A percentile compares a stretch with the other conserved stretches of the same genome.
phyloP scores from a whole-genome alignment of 805 yeast species.

The Candida sphagnicola region DNA sequence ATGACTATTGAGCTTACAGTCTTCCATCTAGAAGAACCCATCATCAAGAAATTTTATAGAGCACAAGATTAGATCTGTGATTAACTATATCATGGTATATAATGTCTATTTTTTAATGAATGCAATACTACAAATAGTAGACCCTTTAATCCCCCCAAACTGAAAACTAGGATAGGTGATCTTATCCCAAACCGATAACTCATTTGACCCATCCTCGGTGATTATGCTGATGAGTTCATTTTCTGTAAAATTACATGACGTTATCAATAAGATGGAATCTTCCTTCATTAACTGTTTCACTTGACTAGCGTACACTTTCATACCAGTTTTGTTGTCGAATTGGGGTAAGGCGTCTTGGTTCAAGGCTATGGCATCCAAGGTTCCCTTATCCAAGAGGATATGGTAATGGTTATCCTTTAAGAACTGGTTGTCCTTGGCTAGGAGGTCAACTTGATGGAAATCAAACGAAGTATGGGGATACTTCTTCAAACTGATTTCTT shows the following conservation, averaged over 20 bases:
- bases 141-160: conserved; percentile 88
- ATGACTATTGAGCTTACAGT: too few species aligned
- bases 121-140: conserved; percentile 84
- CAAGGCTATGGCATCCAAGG: conserved; percentile 93
- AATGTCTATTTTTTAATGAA: conserved; percentile 41
- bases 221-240: conserved; percentile 60
- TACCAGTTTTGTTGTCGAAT: conserved; percentile 44
- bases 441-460: conserved; percentile 71
- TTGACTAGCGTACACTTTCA: conserved; percentile 59
- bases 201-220: conserved; percentile 32
- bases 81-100: not conserved
- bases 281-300: conserved; percentile 53
- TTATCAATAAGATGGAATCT: conserved; percentile 64
- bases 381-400: conserved; percentile 87
- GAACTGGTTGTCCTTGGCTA: conserved; percentile 34
- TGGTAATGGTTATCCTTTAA: conserved; percentile 49
- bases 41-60: not conserved
- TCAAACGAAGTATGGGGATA: conserved; percentile 35
- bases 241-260: conserved; percentile 93
- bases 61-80: not conserved
- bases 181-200: conserved; percentile 56
- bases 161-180: conserved; percentile 77
- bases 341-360: conserved; percentile 49
- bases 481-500: conserved; percentile 44
- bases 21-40: not conserved